Evolutionary conservation across 2,329 filamentous ascomycete species (phyloP).

Genomic region (Phaeosphaeria sp.): DNA sequence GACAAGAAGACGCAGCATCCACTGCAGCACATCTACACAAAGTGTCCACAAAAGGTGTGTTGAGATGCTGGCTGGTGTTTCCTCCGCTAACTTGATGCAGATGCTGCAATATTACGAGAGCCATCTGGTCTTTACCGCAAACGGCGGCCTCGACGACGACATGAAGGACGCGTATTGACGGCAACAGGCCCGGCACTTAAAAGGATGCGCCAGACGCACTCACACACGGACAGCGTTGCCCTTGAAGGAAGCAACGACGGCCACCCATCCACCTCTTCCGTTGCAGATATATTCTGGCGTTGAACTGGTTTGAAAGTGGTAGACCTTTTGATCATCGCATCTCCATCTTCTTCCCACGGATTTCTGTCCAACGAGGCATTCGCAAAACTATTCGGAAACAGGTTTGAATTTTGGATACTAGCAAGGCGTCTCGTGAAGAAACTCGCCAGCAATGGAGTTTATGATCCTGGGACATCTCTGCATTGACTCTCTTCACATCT

Average conservation of each 20-base stretch:
- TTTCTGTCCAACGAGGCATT: not conserved
- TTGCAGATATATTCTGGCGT: not conserved
- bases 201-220: not conserved
- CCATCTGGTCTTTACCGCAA: constrained; percentile 48
- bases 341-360: not conserved
- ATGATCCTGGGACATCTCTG: not conserved
- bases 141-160: constrained; percentile 14
- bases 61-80: not conserved
- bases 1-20: constrained; percentile 76
- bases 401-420: not conserved
- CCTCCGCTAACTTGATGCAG: constrained; percentile 16
- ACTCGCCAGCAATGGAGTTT: not conserved
- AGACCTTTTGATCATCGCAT: not conserved
- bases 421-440: not conserved
- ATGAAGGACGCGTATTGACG: constrained; percentile 10
- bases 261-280: too few species aligned
- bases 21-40: constrained; percentile 71
- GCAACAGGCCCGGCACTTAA: not conserved
- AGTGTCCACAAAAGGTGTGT: constrained; percentile 75
- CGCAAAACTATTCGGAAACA: not conserved
- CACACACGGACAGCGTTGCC: not conserved
- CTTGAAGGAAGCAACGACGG: not conserved
- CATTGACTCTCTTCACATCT: not conserved
- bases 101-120: constrained; percentile 59
- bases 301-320: not conserved